phyloP scores from a whole-genome alignment of 164 flowering plant genomes.

The grape (Vitis vinifera) region DNA sequence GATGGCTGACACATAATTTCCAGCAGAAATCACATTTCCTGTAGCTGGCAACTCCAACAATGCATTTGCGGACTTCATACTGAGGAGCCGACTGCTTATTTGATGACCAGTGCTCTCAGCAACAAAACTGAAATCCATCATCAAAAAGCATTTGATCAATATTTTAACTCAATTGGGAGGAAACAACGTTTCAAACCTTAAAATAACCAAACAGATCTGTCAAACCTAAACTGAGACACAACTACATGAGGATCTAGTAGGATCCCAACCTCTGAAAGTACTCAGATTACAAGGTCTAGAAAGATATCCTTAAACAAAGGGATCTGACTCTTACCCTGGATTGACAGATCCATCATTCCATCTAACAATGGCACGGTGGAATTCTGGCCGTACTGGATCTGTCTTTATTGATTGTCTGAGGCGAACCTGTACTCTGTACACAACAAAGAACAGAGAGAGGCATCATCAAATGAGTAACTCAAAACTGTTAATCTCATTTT shows the following conservation, averaged over 20 bases:
- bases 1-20: constrained; percentile 63
- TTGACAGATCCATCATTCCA: constrained; percentile 83
- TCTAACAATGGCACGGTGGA: constrained; percentile 71
- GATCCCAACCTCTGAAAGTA: neutral
- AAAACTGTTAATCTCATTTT: no score
- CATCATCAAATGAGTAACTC: no score
- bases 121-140: constrained; percentile 60
- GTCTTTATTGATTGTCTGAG: constrained; percentile 65
- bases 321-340: constrained; percentile 63
- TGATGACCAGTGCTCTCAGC: constrained; percentile 96
- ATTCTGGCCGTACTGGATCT: constrained; percentile 69
- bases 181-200: neutral
- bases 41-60: constrained; percentile 74
- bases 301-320: constrained; percentile 2
- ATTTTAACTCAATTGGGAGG: neutral
- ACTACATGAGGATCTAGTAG: neutral
- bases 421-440: constrained; percentile 67
- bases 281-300: neutral
- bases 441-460: constrained; percentile 1
- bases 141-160: neutral
- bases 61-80: constrained; percentile 91
- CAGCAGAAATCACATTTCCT: constrained; percentile 54
- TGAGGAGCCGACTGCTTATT: constrained; percentile 83
- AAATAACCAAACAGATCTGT: neutral
- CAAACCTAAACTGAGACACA: neutral